phyloP scores from a whole-genome alignment of 805 yeast species.

The Metschnikowia gelsemii region DNA sequence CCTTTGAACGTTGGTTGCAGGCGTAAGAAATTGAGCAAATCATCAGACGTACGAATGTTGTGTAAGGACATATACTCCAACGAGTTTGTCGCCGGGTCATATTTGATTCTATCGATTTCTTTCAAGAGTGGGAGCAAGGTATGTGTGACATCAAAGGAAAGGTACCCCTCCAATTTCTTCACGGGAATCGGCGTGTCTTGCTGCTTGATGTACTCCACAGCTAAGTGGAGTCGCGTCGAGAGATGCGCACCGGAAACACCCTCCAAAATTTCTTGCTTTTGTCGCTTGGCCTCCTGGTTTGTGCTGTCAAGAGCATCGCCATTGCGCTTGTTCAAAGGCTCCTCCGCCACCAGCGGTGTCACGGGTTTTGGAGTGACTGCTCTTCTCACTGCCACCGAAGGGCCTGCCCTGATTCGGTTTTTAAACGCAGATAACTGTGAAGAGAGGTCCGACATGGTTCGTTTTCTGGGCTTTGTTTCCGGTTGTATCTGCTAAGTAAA shows the following conservation, averaged over 20 bases:
- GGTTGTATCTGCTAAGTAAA: constrained; percentile 5
- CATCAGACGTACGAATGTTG: constrained; percentile 79
- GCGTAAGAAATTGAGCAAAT: constrained; percentile 68
- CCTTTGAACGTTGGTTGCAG: constrained; percentile 88
- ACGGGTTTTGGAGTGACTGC: constrained; percentile 27
- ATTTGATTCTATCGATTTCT: constrained; percentile 74
- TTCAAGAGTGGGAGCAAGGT: constrained; percentile 70
- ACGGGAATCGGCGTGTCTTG: constrained; percentile 70
- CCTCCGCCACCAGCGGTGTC: constrained; percentile 11
- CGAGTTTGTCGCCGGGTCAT: constrained; percentile 58
- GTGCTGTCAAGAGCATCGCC: constrained; percentile 18
- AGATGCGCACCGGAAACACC: constrained; percentile 57
- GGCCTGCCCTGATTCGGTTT: constrained; percentile 45
- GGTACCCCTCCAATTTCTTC: constrained; percentile 61
- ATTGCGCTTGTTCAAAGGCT: constrained; percentile 13
- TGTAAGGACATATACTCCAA: constrained; percentile 87
- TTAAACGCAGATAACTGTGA: constrained; percentile 48
- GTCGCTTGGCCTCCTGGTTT: constrained; percentile 38
- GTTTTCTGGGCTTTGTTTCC: constrained; percentile 15
- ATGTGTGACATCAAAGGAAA: constrained; percentile 58
- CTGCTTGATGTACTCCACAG: constrained; percentile 82
- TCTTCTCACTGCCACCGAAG: constrained; percentile 34
- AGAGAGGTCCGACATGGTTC: constrained; percentile 35
- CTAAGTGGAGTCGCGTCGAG: constrained; percentile 84
- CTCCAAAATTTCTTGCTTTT: constrained; percentile 25